These are phyloP conservation scores for Phialophora tarda DNA, from an alignment of 2,329 filamentous ascomycete species.

Conservation along the genomic window DNA sequence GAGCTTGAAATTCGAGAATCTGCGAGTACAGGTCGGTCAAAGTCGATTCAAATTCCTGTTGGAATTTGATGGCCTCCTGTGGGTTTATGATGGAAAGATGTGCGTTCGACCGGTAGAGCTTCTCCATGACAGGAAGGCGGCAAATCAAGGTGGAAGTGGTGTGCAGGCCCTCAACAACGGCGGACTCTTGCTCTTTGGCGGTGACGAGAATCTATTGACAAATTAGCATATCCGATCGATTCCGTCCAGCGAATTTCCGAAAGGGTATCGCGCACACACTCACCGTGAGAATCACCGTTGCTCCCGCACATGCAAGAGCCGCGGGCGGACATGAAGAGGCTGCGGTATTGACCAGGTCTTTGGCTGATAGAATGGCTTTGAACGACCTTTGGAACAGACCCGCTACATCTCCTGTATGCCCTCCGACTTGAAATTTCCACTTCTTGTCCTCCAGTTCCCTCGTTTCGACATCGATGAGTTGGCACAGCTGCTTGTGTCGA, in stretches of 20 bases:
- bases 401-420: neutral
- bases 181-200: slow-evolving; percentile 3
- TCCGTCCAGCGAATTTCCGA: neutral
- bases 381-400: neutral
- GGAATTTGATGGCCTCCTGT: neutral
- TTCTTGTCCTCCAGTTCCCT: slow-evolving; percentile 5
- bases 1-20: slow-evolving; percentile 10
- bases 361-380: slow-evolving; percentile 6
- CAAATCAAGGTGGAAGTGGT: slow-evolving; percentile 1
- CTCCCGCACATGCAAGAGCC: slow-evolving; percentile 1
- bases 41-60: slow-evolving; percentile 4
- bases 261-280: neutral
- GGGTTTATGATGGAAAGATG: neutral
- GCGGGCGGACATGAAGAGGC: neutral
- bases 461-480: slow-evolving; percentile 7
- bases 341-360: neutral
- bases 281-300: slow-evolving; percentile 1
- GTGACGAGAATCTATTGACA: neutral
- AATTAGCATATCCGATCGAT: neutral
- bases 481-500: slow-evolving; percentile 5
- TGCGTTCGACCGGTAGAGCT: neutral
- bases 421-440: slow-evolving; percentile 8
- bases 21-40: slow-evolving; percentile 1
- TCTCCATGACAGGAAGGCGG: slow-evolving; percentile 7
- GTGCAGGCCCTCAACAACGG: neutral